Evolutionary conservation across 208 protist species (phyloP), one percentile per base, ranked within the genome.

Genomic region (Acanthamoeba lenticulata): DNA sequence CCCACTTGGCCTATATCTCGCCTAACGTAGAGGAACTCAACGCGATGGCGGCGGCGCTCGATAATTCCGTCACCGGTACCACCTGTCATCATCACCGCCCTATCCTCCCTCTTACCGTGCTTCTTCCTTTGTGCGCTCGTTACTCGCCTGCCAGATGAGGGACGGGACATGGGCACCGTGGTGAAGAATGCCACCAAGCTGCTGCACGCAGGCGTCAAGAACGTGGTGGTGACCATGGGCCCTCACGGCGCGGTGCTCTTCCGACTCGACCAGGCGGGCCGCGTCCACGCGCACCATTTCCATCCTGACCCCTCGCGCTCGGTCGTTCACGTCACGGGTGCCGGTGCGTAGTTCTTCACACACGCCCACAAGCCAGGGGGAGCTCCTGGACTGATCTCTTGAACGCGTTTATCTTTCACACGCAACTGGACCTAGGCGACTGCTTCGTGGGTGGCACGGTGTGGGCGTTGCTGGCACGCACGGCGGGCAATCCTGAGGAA

Each of bases 1-100:
- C 74, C 7, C 74, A 85, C 19, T 42, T 85, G 44, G 7, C 74
- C 19, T 85, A 85, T 40, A 57, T 85, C 32, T 85, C 74, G 27
- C 74, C 74, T 2, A 85, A 85, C 42, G 74, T 57, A 2, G 74
- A 85, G 74, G 74, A 85, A 40, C 74, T 85, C 38, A 85, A 85
- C 74, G 74, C 74, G 27, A 85, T 85, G 74, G 74, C 74, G 11
- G 74, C 74, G 27, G 74, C 38, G 24, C 44, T 85, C 1, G 74
- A 85, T 42, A 42, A 42, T 40, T 85, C 74, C 7, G 74, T 40
- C n/a, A 29, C 24, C 19, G 74, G 74, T 55, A 55, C 74, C n/a
- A n/a, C n/a, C n/a, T n/a, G n/a, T n/a, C n/a, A n/a, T n/a, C n/a
- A n/a, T n/a, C n/a, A n/a, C n/a, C n/a, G n/a, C n/a, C n/a, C n/a